These are phyloP conservation scores for Fusarium duplospermum DNA, from an alignment of 2,329 filamentous ascomycete species.

Conservation along the genomic window DNA sequence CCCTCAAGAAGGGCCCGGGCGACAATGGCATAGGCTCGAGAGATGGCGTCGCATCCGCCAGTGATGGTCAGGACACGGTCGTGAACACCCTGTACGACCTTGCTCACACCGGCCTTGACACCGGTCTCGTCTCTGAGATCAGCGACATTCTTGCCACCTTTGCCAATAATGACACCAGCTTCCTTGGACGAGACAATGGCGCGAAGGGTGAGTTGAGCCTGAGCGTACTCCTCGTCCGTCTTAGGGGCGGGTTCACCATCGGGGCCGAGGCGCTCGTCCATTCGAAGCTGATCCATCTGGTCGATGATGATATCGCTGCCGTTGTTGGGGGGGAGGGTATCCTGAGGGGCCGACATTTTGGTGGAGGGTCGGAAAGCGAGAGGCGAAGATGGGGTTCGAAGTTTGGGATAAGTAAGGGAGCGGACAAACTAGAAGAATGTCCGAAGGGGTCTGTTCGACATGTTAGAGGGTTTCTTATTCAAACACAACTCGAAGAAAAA, in stretches of 20 bases:
- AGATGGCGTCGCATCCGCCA: slow-evolving; percentile 86
- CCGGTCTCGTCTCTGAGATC: slow-evolving; percentile 97
- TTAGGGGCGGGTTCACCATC: slow-evolving; percentile 86
- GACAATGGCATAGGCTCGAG: slow-evolving; percentile 93
- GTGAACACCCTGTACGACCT: slow-evolving; percentile 97
- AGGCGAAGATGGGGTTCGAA: slow-evolving; percentile 23
- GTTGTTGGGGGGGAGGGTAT: slow-evolving; percentile 66
- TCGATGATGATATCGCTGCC: slow-evolving; percentile 72
- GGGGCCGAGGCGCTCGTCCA: slow-evolving; percentile 74
- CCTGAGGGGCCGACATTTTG: slow-evolving; percentile 72
- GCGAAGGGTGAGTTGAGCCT: slow-evolving; percentile 91
- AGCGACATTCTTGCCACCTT: slow-evolving; percentile 97
- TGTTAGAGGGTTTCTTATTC: slow-evolving; percentile 9
- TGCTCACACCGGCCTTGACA: slow-evolving; percentile 97
- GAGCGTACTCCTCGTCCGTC: slow-evolving; percentile 96
- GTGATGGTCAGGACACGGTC: slow-evolving; percentile 97
- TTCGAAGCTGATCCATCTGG: slow-evolving; percentile 72
- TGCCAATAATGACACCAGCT: slow-evolving; percentile 98
- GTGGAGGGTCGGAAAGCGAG: slow-evolving; percentile 34
- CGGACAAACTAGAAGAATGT: slow-evolving; percentile 13
- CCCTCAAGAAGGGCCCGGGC: slow-evolving; percentile 92
- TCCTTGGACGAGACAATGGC: slow-evolving; percentile 99
- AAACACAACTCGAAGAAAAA: background rate
- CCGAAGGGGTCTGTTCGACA: slow-evolving; percentile 13
- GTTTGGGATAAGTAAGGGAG: slow-evolving; percentile 13